These are phyloP conservation scores for Angomonas deanei DNA, from an alignment of 208 protist species.

Conservation along the genomic window DNA sequence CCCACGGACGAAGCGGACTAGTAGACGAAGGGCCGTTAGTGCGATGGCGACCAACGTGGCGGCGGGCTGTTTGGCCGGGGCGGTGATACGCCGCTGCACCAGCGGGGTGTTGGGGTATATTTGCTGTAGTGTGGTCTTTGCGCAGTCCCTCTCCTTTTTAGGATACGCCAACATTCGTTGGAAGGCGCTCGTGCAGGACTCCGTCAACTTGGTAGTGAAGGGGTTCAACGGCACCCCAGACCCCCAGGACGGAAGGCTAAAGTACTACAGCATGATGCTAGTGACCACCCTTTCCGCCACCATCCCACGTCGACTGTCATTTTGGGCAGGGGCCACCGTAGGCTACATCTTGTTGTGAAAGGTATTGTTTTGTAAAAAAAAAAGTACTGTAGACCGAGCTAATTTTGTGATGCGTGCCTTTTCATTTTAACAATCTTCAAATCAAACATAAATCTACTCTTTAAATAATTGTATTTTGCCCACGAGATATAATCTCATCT, in stretches of 20 bases:
- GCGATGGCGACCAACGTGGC: constrained; percentile 26
- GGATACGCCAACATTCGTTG: constrained; percentile 64
- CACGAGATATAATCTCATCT: constrained; percentile 1
- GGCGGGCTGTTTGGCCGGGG: constrained; percentile 16
- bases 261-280: constrained; percentile 17
- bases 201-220: constrained; percentile 14
- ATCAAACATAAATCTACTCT: neutral
- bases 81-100: constrained; percentile 16
- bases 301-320: constrained; percentile 32
- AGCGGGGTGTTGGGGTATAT: constrained; percentile 17
- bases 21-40: constrained; percentile 6
- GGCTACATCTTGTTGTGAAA: constrained; percentile 18
- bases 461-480: neutral
- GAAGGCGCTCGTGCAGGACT: constrained; percentile 33
- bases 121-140: constrained; percentile 20
- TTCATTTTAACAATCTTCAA: neutral
- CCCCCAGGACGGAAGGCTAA: constrained; percentile 2
- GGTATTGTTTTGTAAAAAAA: neutral
- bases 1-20: neutral
- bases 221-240: constrained; percentile 9
- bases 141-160: constrained; percentile 36
- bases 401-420: constrained; percentile 2
- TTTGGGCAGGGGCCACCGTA: constrained; percentile 35
- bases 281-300: constrained; percentile 24
- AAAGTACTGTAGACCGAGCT: too few relatives aligned